A percentile compares a stretch with the other conserved stretches of the same genome.
Conservation (phyloP, 805 yeast species). For the Kazachstania africana region DNA sequence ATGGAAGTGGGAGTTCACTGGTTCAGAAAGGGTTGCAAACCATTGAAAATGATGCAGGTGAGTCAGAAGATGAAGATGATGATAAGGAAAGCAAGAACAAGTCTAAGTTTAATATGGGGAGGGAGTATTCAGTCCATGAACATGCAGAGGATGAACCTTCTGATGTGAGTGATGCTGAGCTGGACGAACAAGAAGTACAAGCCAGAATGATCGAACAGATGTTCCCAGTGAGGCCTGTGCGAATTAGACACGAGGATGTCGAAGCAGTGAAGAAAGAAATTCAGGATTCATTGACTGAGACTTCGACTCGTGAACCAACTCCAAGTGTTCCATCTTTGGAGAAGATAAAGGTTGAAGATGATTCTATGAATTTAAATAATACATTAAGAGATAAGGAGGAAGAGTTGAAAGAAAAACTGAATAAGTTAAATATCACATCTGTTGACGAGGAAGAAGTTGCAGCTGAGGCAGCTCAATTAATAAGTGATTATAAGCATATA, state of each 20-base stretch:
- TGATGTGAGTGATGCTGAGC: conserved; percentile 11
- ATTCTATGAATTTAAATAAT: conserved; percentile 6
- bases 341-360: conserved; percentile 14
- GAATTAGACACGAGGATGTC: conserved; percentile 36
- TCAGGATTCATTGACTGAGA: conserved; percentile 18
- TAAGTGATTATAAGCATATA: conserved; percentile 31
- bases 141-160: conserved; percentile 8
- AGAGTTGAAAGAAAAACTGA: conserved; percentile 20
- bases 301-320: conserved; percentile 19
- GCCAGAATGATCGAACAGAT: conserved; percentile 25
- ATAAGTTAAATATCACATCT: conserved; percentile 20
- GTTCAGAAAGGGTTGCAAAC: conserved; percentile 17
- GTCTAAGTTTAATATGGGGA: conserved; percentile 51
- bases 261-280: conserved; percentile 24
- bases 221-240: conserved; percentile 62
- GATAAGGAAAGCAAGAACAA: conserved; percentile 5
- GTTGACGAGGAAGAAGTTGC: conserved; percentile 25
- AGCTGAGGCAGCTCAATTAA: conserved; percentile 27
- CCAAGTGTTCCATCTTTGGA: conserved; percentile 15
- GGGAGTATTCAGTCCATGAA: conserved; percentile 40
- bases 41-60: conserved; percentile 28
- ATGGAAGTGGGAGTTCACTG: conserved; percentile 6
- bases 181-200: conserved; percentile 18
- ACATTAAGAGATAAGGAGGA: conserved; percentile 15
- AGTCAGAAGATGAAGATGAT: conserved; percentile 23